Evolutionary conservation across 345 rosid species (phyloP), one percentile per base, ranked within the genome.

Genomic region (Excoecaria agallocha): DNA sequence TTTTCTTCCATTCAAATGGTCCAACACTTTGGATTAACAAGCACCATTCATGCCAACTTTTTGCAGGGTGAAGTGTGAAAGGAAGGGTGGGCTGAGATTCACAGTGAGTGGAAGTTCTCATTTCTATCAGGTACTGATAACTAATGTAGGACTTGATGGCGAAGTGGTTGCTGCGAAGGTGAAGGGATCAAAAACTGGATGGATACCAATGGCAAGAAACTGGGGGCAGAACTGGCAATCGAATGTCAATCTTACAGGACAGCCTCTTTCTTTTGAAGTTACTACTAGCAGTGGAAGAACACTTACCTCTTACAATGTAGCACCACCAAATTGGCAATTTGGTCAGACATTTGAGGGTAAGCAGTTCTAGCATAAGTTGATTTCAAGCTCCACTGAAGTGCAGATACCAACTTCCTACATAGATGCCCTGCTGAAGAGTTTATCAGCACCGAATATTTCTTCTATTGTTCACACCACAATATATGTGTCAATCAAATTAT

Each of bases 121-220:
- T 66, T 94, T 94, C 82, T 88, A 76, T 72, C 94, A 88, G 72
- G 97, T 90, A 70, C 80, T 94, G 77, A 78, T 91, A 43, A 89
- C 90, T 70, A 94, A 94, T 77, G 97, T 94, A 15, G 97, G 91
- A 12, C 67, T 83, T 48, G 97, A 90, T 65, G 98, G 97, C 38
- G 92, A 94, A 80, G 91, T 86, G 59, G 85, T 86, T 51, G 96
- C 86, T 9, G 87, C 90, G 82, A 91, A 94, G 79, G 91, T 94
- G 78, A 94, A 94, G 84, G 98, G 97, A 22, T 87, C 93, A 58
- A 89, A 37, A 85, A 94, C 98, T 55, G 97, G 96, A 70, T 93
- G 97, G 98, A 87, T 93, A 76, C 91, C 93, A 13, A 83, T 91
- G 98, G 97, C 96, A 51, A 91, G 97, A 79, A 91, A 93, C 75